Base-by-base conservation (phyloP, 768 basidiomycete species). In the Exidia glandulosa region DNA sequence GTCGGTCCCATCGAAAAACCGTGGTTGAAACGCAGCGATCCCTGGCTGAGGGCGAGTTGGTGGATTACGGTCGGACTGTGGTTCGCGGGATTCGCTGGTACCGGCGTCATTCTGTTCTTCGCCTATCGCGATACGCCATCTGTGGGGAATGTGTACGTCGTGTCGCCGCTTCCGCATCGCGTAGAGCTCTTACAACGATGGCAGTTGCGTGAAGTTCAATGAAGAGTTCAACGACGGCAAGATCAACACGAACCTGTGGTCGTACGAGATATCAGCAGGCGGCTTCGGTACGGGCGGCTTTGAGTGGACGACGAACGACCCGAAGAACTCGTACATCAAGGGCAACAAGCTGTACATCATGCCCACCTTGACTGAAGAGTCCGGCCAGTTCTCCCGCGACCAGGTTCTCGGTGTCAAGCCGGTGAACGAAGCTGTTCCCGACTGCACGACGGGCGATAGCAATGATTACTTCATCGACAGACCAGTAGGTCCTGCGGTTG, bases 281-380 rank as follows among this genome's bases (percentile, higher is more conserved):
- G 84, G 84, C 0, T 83, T 75, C 62, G 81, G 80, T 3, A 79
- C 80, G 65, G 77, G 77, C 66, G 77, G 81, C 66, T 84, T 84
- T 66, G 75, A 83, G 67, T 81, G 81, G 78, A 77, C 80, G 31
- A 82, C 81, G 5, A 64, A 67, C n/a, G 65, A 65, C 7, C 36
- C 60, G 9, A 66, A 71, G 56, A 79, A 79, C 66, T 67, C 75
- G 3, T 80, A 75, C 72, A 69, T 80, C 52, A 67, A 75, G 45
- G 75, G 81, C 68, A 76, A 77, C 9, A 69, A 77, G 59, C 74
- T 85, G 34, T 83, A 81, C 73, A 80, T 85, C 69, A 76, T 81
- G 66, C 73, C 83, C 10, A 84, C 83, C 7, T 75, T 84, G 61
- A 83, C 83, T 3, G 73, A 76, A 41, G 81, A 82, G 27, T 14